Base-by-base conservation (phyloP, 164 flowering plant species). In the Cinnamomum chago region DNA sequence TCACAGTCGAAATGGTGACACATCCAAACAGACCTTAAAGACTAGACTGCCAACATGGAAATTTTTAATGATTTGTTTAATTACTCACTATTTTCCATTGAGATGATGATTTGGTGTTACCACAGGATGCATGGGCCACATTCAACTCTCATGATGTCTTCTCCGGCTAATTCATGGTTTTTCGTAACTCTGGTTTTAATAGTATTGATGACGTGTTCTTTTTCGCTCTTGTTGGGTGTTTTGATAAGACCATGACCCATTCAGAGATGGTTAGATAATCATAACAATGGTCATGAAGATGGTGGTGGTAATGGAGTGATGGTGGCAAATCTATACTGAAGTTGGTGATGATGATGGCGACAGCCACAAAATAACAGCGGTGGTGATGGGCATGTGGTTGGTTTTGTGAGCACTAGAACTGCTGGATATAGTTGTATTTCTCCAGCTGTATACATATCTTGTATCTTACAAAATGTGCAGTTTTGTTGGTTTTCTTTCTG, bases 111-210 rank as follows among this genome's bases (percentile, higher is more conserved):
- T 47, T 47, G 14, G 22, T 66, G 3, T 73, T 18, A 2, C 70
- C 76, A 17, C 66, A 88, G 90, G 90, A 86, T 51, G 91, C 93
- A 33, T 88, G 91, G 93, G 81, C 86, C 51, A 75, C 77, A 60
- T 90, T 82, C 77, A 73, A 81, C 65, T 76, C 88, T 20, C 83
- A 79, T 58, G 85, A 86, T 68, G 76, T 73, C 18, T 78, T 79
- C 67, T 77, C 66, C 50, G 27, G 67, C 24, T 72, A 58, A 55
- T 33, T 14, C 12, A 17, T 25, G 51, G 65, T 55, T 65, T 50
- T 67, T 14, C 28, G 15, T 64, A n/a, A 20, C 60, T 20, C 60
- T 15, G n/a, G 20, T 15, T 55, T 14, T 55, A 15, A 2, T 55
- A 55, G 60, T 20, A 55, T 55, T 55, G 6, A 55, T 55, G 60